Base-by-base conservation (phyloP, 179 eudicot genomes). In the Spinacia oleracea region DNA sequence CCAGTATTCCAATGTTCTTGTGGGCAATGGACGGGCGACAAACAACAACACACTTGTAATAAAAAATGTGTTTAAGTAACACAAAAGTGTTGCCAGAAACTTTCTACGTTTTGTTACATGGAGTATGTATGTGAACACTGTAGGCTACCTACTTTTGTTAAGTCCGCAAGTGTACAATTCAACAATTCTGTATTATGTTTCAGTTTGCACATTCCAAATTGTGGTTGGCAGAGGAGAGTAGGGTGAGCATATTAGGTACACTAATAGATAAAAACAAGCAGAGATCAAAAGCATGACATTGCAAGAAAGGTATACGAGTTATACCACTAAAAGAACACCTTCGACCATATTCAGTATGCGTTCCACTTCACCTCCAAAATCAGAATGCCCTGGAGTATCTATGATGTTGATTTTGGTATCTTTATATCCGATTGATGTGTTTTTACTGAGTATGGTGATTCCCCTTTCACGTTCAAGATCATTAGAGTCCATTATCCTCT, bases 301-400 rank as follows among this genome's bases (percentile, higher is more conserved):
- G 34, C 72, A 70, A 46, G 35, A 74, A 58, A 80, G 51, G 55
- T 21, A 46, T 20, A 27, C 10, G 81, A 77, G 69, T 58, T 48
- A 74, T 86, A 94, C 99, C 91, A 96, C 99, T 84, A 96, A 84
- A 79, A 96, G 91, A 81, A 96, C 91, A 50, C 99, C 99, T 85
- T 96, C 99, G 72, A 96, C 99, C 99, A 96, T 96, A 82, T 96
- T 93, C 79, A 96, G 90, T 68, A 96, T 87, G 58, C 99, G 98
- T 80, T 96, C 99, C 82, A 96, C 99, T 90, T 96, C 99, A 70
- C 99, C 99, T 56, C 99, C 98, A 84, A 96, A 96, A 88, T 96
- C 99, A 68, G 99, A 96, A 81, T 96, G 99, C 11, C 99, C 99
- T 58, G 99, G 99, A 74, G 99, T 96, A 79, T 96, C 99, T 78